Evolutionary conservation across 225 moss, liverwort and hornwort genomes (phyloP), one percentile per base, ranked within the genome.

Genomic region (Sphagnum tenellum): DNA sequence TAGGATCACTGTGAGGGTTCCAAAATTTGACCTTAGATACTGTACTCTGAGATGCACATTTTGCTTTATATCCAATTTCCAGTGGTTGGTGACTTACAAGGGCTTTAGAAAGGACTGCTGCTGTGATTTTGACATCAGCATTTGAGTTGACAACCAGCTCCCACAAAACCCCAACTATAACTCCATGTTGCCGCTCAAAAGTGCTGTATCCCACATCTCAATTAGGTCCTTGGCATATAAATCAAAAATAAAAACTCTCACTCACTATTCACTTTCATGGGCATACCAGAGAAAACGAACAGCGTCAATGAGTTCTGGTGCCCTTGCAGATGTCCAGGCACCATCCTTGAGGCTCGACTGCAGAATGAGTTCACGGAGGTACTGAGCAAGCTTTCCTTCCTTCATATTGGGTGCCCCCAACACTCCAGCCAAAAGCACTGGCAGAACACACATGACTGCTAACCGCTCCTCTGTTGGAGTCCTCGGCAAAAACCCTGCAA

Each of bases 391-490:
- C 64, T 79, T 72, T 59, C 73, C 84, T 46, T 75, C 71, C 72
- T 64, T 67, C 87, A 93, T 90, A 65, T 75, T 82, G 56, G 89
- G 83, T 12, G 90, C 83, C 62, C 98, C 90, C 4, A 90, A 79
- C 60, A 98, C 89, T 76, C 98, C 98, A 45, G 90, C 90, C 61
- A 98, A 82, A 61, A 98, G 87, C 63, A 98, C 69, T 4, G 98
- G 98, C 59, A 98, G 80, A 47, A 98, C 90, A 79, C 98, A 90
- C 59, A 85, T 87, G 44, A 72, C 83, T 70, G 90, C 98, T 62
- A 98, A 75, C 66, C 87, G 90, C 66, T 93, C 98, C 72, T 90
- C 98, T 81, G 83, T 79, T n/a, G 82, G 87, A 60, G 93, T 90
- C 72, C 76, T 81, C 29, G 98, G 98, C 78, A 87, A 90, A 60